Base-by-base conservation (phyloP, 2,329 filamentous ascomycete genomes). In the Apiospora rasikravindrae region DNA sequence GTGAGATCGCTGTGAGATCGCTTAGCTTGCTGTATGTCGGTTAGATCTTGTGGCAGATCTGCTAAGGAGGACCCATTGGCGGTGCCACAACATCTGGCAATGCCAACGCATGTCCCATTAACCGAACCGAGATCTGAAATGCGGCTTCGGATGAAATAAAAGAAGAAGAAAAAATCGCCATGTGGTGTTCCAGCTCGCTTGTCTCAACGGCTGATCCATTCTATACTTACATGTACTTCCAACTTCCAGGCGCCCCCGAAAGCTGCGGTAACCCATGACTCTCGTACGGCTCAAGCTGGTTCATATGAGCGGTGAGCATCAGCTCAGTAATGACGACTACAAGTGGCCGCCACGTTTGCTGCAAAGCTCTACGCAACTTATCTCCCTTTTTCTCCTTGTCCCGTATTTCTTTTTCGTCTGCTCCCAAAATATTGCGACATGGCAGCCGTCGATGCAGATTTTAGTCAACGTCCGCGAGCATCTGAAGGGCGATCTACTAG, bases 91-190 rank as follows among this genome's bases (percentile, higher is more conserved):
- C 57, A 64, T 37, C 29, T 37, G 29, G 57, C 57, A 64, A 40
- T 64, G 57, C 57, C 57, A 64, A 64, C 57, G 57, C 57, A 64
- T 64, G 57, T 40, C 57, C 33, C 57, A 64, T 64, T 40, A n/a
- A 22, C 57, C 57, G 57, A 64, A 64, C 33, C 29, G 22, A 64
- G 22, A 64, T 64, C 33, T 40, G 33, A 2, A n/a, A 40, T n/a
- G 29, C 57, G 33, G 33, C 22, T 64, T 64, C 33, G 57, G 10
- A 33, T 40, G 33, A 5, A 7, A n/a, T n/a, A n/a, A 26, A 26
- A 51, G 24, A 19, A 57, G 14, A 22, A 8, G 33, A 57, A 29
- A 22, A 57, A n/a, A 37, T 6, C 33, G 57, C 57, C 33, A 40
- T 40, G 33, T 37, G 29, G 26, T 33, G 33, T 14, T 57, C 22